Evolutionary conservation across 148 eudicot species (phyloP), one percentile per base, ranked within the genome.

Genomic region (Agrostemma githago): DNA sequence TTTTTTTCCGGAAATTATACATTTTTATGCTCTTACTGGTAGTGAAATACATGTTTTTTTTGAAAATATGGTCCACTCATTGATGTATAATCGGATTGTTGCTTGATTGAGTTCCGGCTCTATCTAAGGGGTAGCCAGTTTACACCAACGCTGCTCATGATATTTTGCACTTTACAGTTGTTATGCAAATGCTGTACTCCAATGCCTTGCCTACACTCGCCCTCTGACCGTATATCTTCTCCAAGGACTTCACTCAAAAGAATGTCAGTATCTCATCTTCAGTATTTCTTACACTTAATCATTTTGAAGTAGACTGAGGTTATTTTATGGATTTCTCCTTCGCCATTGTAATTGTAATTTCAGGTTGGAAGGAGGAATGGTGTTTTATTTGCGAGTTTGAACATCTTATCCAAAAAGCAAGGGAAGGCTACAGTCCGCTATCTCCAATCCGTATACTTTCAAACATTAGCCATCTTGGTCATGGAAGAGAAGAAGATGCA

Each of bases 341-440:
- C 67, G 72, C 72, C n/a, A n/a, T 63, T 63, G 19, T n/a, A 46
- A 46, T 61, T 20, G 57, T 75, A 16, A 62, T 68, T 44, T 72
- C 74, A 80, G 83, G 83, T 34, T 76, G 73, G 77, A 80, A 68
- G 71, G 83, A 80, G 48, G 74, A 41, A 19, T 80, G 83, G 83
- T 80, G 83, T 68, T 80, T 80, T 72, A 62, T 80, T 6, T 80
- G 83, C 26, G 83, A 80, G 68, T 80, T 80, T 80, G 83, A 80
- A 72, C 77, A 62, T 48, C 79, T 80, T 62, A 72, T 80, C 19
- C 74, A 17, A 42, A 76, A 72, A 6, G 79, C 77, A 53, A 76
- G 57, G 80, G 76, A 76, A 68, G 80, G 83, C 68, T 54, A 72
- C 70, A 41, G 70, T 60, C 79, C 80, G 2, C 70, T 80, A 11